Percentiles rank a stretch among this genome's conserved stretches.
These are phyloP conservation scores for Syncephalastrum racemosum DNA, from an alignment of 371 early-diverging fungal species.

Conservation along the genomic window DNA sequence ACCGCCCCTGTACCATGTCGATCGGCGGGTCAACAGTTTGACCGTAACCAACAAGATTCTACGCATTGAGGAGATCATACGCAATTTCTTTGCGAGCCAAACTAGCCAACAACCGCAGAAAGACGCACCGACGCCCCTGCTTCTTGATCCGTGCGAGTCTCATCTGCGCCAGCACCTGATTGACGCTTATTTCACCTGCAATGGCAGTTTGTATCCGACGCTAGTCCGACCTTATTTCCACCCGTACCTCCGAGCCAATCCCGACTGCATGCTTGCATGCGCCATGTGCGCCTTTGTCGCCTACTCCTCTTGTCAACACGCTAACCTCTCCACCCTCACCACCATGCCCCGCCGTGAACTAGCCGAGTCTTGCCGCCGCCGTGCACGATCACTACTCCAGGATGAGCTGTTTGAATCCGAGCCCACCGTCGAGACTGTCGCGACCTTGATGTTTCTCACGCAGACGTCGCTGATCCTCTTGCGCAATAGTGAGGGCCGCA, in stretches of 20 bases:
- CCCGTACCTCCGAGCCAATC: constrained; percentile 19
- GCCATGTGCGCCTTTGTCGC: constrained; percentile 32
- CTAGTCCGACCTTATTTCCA: constrained; percentile 26
- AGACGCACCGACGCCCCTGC: constrained; percentile 2
- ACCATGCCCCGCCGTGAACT: constrained; percentile 17
- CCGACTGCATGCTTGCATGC: constrained; percentile 23
- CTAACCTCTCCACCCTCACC: constrained; percentile 11
- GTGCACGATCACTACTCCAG: constrained; percentile 26
- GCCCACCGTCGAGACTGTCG: constrained; percentile 25
- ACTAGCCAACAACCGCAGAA: constrained; percentile 4
- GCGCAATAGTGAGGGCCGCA: constrained; percentile 32
- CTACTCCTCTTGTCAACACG: constrained; percentile 34
- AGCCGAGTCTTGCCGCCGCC: constrained; percentile 25
- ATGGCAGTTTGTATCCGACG: constrained; percentile 19
- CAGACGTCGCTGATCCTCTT: constrained; percentile 25
- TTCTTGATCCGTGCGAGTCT: not conserved
- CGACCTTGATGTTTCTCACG: constrained; percentile 23
- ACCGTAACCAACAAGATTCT: constrained; percentile 32
- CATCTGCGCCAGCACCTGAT: constrained; percentile 16
- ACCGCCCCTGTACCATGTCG: constrained; percentile 26
- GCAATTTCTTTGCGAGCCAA: constrained; percentile 25
- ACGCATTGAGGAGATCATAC: constrained; percentile 26
- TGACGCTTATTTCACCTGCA: constrained; percentile 28
- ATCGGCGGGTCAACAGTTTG: constrained; percentile 16
- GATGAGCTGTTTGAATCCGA: constrained; percentile 38